phyloP scores from a whole-genome alignment of 108 stramenopile genomes.

The Ochromonas danica region DNA sequence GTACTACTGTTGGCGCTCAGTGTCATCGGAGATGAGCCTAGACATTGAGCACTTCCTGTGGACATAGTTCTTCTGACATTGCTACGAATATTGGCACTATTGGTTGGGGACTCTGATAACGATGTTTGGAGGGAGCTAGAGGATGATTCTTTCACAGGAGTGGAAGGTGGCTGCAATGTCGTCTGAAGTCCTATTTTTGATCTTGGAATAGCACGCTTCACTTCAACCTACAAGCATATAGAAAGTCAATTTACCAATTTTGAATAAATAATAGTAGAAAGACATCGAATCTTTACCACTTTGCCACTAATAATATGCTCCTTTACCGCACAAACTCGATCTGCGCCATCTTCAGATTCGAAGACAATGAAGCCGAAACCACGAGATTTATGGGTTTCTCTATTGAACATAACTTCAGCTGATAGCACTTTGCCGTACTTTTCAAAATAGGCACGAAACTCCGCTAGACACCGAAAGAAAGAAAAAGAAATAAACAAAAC shows the following conservation, averaged over 20 bases:
- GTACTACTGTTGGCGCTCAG: background rate
- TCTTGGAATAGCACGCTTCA: slow-evolving; percentile 29
- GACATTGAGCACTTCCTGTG: background rate
- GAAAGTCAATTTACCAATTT: background rate
- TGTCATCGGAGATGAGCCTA: too few species aligned
- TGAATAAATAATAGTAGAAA: background rate
- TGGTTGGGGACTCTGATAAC: background rate
- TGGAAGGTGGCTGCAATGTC: background rate
- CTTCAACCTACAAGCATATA: slow-evolving; percentile 27
- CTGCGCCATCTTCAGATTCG: slow-evolving; percentile 39
- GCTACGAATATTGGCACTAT: background rate
- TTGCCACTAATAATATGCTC: slow-evolving; percentile 58
- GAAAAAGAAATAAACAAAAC: background rate
- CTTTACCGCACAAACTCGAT: slow-evolving; percentile 34
- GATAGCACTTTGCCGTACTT: slow-evolving; percentile 51
- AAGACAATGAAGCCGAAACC: slow-evolving; percentile 61
- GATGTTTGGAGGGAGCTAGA: background rate
- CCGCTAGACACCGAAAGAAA: slow-evolving; percentile 30
- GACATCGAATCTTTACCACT: slow-evolving; percentile 36
- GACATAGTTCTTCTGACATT: background rate
- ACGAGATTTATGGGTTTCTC: slow-evolving; percentile 57
- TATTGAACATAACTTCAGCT: slow-evolving; percentile 59
- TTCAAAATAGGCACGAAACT: slow-evolving; percentile 51
- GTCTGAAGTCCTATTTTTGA: slow-evolving; percentile 22
- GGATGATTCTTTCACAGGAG: background rate